Evolutionary conservation across 192 early-diverging fungal species (phyloP), one percentile per base, ranked within the genome.

Genomic region (Physocladia obscura): DNA sequence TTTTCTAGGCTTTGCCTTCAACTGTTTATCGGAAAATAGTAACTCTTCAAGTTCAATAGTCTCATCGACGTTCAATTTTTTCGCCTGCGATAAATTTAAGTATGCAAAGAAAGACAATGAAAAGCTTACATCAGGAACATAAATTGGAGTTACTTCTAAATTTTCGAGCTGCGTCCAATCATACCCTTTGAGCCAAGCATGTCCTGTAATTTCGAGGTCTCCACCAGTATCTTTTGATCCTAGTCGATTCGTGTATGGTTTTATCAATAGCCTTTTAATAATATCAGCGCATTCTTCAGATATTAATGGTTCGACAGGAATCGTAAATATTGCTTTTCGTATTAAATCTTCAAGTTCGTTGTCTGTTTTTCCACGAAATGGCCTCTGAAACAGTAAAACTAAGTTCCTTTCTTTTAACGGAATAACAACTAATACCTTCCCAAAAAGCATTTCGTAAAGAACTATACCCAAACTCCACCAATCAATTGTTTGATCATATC

Each of bases 391-490:
- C 39, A 57, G 11, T 32, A n/a, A 0, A 1, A 48, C 11, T 22
- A 26, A 35, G 0, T 0, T 65, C 40, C 11, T n/a, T 13, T 44
- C 8, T 44, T 44, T 44, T 44, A 8, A 8, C 11, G 40, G 40
- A n/a, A n/a, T 44, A n/a, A n/a, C n/a, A n/a, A 13, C 40, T 13
- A 6, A n/a, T 38, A 73, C 64, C 55, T 84, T 78, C 19, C 89
- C 91, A 70, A 90, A 92, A 27, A 95, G 74, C 49, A 90, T 87
- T 76, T 98, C 96, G 79, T 91, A 97, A 73, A 94, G 84, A 30
- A 92, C 83, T 2, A 97, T 89, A 15, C 96, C 96, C 29, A 97
- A 69, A 24, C 90, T 89, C 96, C 96, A 98, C 93, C 94, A 98
- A 76, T 98, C 96, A 11, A 96, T 91, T 37, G 85, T 87, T 24